Evolutionary conservation across 139 green algal species (phyloP).

Genomic region (Limnomonas spitsbergensis): DNA sequence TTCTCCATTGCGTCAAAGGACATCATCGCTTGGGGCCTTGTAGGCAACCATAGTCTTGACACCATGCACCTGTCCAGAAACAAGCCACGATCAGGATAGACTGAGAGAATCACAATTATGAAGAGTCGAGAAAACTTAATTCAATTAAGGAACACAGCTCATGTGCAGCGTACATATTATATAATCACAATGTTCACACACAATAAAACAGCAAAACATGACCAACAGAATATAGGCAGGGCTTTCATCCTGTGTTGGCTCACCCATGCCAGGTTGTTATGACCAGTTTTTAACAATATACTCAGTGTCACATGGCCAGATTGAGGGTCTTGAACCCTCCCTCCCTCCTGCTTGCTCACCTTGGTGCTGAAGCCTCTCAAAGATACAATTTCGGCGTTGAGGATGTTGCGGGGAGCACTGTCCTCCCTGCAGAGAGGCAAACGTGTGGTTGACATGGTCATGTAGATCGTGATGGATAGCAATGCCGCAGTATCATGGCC

Average conservation of each 20-base stretch:
- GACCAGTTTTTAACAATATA: no score
- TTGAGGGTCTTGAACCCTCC: not conserved
- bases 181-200: no score
- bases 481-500: not conserved
- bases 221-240: not conserved
- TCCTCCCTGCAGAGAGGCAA: conserved; percentile 89
- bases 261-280: no score
- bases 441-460: not conserved
- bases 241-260: not conserved
- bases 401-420: conserved; percentile 80
- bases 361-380: conserved; percentile 92
- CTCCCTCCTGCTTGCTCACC: conserved; percentile 27
- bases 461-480: not conserved
- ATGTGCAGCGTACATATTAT: no score
- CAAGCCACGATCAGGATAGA: not conserved
- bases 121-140: not conserved
- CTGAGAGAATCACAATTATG: not conserved
- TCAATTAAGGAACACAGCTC: not conserved
- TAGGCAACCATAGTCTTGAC: conserved; percentile 88
- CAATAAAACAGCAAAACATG: no score
- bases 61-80: conserved; percentile 68
- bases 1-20: no score
- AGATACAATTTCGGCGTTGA: conserved; percentile 70
- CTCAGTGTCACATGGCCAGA: no score
- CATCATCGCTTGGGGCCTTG: conserved; percentile 50